Conservation (phyloP, 305 asterid genomes). For the Rubia tinctorum region DNA sequence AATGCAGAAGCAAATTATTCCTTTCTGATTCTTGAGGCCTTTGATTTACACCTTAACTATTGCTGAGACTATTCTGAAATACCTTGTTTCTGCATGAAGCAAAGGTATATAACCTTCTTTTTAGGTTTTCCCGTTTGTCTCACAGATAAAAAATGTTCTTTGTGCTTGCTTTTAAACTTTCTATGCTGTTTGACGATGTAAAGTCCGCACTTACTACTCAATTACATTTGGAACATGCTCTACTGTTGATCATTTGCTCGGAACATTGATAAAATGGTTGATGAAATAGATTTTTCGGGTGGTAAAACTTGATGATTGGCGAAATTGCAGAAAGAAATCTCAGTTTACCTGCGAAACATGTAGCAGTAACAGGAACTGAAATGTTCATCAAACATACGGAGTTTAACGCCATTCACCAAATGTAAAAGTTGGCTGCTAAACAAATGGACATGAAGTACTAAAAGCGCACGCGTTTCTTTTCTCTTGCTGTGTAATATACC, state of each 20-base stretch:
- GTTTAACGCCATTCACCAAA: too few relatives aligned
- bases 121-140: neutral
- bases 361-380: too few relatives aligned
- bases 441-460: neutral
- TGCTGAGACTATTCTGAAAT: neutral
- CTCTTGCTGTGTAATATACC: neutral
- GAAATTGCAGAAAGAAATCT: neutral
- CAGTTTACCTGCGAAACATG: neutral
- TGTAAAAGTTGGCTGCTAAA: too few relatives aligned
- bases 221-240: too few relatives aligned
- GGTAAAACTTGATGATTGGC: neutral
- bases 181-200: neutral
- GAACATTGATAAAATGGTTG: too few relatives aligned
- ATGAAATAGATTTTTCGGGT: too few relatives aligned
- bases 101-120: neutral
- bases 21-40: constrained; percentile 27
- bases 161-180: neutral
- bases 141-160: neutral
- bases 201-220: too few relatives aligned
- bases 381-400: too few relatives aligned
- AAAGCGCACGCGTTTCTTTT: neutral
- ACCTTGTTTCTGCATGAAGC: constrained; percentile 5
- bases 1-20: constrained; percentile 31
- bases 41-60: constrained; percentile 7
- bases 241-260: too few relatives aligned